phyloP scores from a whole-genome alignment of 371 early-diverging fungal genomes.

The Mucor mucedo region DNA sequence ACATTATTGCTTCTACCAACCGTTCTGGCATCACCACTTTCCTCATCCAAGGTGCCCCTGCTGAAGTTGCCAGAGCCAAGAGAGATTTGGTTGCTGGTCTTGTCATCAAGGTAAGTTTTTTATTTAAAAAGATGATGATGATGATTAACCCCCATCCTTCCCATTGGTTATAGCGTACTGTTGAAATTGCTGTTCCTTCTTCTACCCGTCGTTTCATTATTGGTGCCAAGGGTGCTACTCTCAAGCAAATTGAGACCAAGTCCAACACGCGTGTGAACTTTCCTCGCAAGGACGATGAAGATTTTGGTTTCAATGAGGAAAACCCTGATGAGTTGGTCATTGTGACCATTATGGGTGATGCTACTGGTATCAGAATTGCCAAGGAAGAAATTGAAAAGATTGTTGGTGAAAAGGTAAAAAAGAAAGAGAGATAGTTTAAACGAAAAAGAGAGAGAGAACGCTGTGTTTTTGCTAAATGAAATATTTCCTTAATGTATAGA shows the following conservation, averaged over 20 bases:
- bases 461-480: neutral
- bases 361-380: slow-evolving; percentile 82
- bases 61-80: slow-evolving; percentile 80
- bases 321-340: slow-evolving; percentile 62
- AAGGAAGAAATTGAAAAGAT: slow-evolving; percentile 85
- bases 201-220: slow-evolving; percentile 83
- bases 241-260: slow-evolving; percentile 74
- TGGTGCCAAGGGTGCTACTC: slow-evolving; percentile 83
- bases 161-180: slow-evolving; percentile 42
- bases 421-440: neutral
- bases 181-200: slow-evolving; percentile 76
- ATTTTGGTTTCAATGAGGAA: slow-evolving; percentile 45
- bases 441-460: neutral
- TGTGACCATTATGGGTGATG: slow-evolving; percentile 87
- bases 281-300: slow-evolving; percentile 62
- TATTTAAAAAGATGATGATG: slow-evolving; percentile 3
- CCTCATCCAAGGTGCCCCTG: slow-evolving; percentile 81
- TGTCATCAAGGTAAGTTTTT: slow-evolving; percentile 69
- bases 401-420: slow-evolving; percentile 73
- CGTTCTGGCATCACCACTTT: slow-evolving; percentile 81
- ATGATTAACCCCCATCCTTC: neutral
- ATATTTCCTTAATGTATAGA: slow-evolving; percentile 32
- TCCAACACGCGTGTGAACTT: slow-evolving; percentile 84
- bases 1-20: slow-evolving; percentile 87
- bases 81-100: slow-evolving; percentile 77